Conservation (phyloP, 768 basidiomycete species). For the Boletus coccyginus region DNA sequence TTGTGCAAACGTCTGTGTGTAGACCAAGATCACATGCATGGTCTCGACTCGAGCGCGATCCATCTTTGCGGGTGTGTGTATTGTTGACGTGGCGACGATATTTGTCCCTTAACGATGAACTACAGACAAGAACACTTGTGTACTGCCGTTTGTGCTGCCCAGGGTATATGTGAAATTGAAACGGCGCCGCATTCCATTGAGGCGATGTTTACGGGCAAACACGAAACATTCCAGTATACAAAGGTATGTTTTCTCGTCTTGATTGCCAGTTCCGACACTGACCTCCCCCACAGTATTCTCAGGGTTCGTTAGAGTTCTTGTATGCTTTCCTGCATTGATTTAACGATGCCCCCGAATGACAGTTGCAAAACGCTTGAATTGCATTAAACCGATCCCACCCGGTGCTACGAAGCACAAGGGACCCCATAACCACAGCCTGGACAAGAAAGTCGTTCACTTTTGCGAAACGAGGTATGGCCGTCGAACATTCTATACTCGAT, state of each 20-base stretch:
- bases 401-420: constrained; percentile 44
- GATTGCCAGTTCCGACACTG: background rate
- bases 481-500: background rate
- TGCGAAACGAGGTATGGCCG: constrained; percentile 45
- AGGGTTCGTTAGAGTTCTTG: constrained; percentile 35
- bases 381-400: constrained; percentile 44
- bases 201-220: constrained; percentile 56
- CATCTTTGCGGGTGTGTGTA: constrained; percentile 57
- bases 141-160: constrained; percentile 36
- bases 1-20: constrained; percentile 56
- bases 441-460: constrained; percentile 47
- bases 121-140: constrained; percentile 55
- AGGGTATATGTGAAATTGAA: constrained; percentile 58
- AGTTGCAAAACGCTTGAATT: constrained; percentile 52
- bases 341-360: background rate
- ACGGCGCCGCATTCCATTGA: constrained; percentile 57
- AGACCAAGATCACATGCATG: constrained; percentile 50
- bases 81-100: background rate
- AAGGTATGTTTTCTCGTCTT: constrained; percentile 40
- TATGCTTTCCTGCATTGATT: background rate
- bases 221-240: constrained; percentile 63
- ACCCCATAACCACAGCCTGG: constrained; percentile 46
- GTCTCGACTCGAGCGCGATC: constrained; percentile 34
- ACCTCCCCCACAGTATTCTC: constrained; percentile 42
- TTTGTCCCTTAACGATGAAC: background rate